Percentiles rank a stretch among this genome's conserved stretches.
Evolutionary conservation across 148 eudicot genomes (phyloP).

Genomic region (Camellia lanceoleosa): DNA sequence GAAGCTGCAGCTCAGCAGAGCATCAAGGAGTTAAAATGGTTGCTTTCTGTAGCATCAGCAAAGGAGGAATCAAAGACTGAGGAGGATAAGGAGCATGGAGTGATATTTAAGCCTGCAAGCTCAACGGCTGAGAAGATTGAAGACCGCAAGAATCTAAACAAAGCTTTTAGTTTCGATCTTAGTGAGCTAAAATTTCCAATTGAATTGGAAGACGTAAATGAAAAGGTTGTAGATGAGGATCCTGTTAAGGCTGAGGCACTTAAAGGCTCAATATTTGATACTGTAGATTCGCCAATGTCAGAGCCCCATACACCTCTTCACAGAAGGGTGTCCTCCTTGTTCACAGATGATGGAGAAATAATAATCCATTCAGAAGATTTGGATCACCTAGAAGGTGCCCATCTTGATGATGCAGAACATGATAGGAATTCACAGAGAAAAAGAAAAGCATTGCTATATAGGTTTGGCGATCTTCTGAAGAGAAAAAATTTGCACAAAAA

Average conservation of each 20-base stretch:
- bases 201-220: constrained; percentile 15
- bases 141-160: constrained; percentile 21
- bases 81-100: constrained; percentile 23
- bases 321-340: constrained; percentile 26
- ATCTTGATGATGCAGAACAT: constrained; percentile 31
- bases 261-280: constrained; percentile 71
- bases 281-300: constrained; percentile 34
- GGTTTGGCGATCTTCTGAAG: constrained; percentile 55
- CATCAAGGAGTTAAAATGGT: constrained; percentile 52
- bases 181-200: constrained; percentile 28
- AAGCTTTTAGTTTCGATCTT: constrained; percentile 44
- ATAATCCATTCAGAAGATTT: constrained; percentile 30
- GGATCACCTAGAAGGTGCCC: constrained; percentile 33
- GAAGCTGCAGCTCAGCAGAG: constrained; percentile 62
- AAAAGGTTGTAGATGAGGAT: constrained; percentile 36
- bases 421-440: constrained; percentile 42
- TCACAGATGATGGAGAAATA: constrained; percentile 33
- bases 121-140: constrained; percentile 28
- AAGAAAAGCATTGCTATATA: constrained; percentile 45
- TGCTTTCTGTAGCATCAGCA: constrained; percentile 35
- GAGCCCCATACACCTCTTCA: constrained; percentile 27
- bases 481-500: constrained; percentile 20
- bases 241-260: constrained; percentile 55
- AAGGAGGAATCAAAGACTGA: constrained; percentile 22
- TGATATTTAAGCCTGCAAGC: constrained; percentile 24